Evolutionary conservation across 2,329 filamentous ascomycete species (phyloP), one percentile per base, ranked within the genome.

Genomic region (Beauveria brongniartii): DNA sequence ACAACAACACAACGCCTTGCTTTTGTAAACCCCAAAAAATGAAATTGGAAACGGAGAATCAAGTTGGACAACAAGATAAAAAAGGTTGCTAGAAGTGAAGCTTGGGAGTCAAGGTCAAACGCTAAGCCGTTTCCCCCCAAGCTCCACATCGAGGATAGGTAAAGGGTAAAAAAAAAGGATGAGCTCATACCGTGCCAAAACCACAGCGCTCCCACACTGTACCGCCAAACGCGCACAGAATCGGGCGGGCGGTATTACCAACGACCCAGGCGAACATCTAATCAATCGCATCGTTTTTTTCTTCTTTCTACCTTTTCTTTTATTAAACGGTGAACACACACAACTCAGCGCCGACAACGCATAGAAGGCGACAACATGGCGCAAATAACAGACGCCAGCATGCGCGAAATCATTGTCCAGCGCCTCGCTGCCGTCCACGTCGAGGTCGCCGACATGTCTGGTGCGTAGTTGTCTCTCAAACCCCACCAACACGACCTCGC

Each of bases 401-500:
- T 97, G 59, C 86, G 82, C 70, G 77, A 78, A 48, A 89, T 88
- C 63, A 81, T 97, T 67, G 82, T 80, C 43, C 78, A 88, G 67
- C 85, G 86, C 65, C 80, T 97, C 59, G 81, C 85, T 61, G 91
- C 92, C 24, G 80, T 82, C 30, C 84, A 95, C 76, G 91, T 96
- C 65, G 87, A 94, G 69, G 91, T 97, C 67, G 89, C 90, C 65
- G 93, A 97, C 76, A 86, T 96, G 80, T 96, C 92, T 65, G 93
- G 92, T 96, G 83, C 62, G 79, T 72, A 22, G 20, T 54, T 54
- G 16, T 34, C 43, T 37, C 10, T 46, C 20, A 10, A 5, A 20
- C 44, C 18, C 20, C 20, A 34, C 26, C 47, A 50, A 52, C 28
- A 48, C 50, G 22, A 22, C 52, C 24, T 4, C 24, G 1, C 22